These are phyloP conservation scores for Clarireedia paspali DNA, from an alignment of 2,329 filamentous ascomycete species.

Conservation along the genomic window DNA sequence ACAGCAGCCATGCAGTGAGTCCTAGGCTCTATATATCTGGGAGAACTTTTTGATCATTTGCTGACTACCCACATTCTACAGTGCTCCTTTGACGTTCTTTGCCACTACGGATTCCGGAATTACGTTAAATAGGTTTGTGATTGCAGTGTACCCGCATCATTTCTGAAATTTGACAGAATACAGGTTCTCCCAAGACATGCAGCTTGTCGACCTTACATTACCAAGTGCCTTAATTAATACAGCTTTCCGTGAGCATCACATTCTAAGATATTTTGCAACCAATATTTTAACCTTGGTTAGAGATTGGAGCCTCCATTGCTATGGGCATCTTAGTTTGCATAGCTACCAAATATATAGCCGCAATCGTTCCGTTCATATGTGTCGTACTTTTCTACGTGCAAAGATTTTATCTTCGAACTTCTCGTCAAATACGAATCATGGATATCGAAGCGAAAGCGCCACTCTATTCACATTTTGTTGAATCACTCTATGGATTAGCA, in stretches of 20 bases:
- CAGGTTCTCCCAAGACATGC: constrained; percentile 4
- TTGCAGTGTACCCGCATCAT: not conserved
- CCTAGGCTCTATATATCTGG: not conserved
- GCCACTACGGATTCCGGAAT: constrained; percentile 16
- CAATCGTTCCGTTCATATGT: not conserved
- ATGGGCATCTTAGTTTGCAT: not conserved
- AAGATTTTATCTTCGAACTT: constrained; percentile 38
- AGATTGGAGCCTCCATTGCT: constrained; percentile 30
- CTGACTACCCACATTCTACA: not conserved
- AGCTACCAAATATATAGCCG: not conserved
- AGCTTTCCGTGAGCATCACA: constrained; percentile 17
- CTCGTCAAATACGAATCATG: constrained; percentile 38
- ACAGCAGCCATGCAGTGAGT: constrained; percentile 32
- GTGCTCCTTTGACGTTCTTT: constrained; percentile 32
- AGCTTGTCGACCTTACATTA: not conserved
- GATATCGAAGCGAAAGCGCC: constrained; percentile 37
- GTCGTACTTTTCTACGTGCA: constrained; percentile 22
- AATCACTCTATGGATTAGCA: constrained; percentile 35
- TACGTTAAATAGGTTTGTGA: constrained; percentile 18
- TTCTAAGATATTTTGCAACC: too few species aligned
- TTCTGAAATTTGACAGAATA: not conserved
- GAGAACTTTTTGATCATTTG: not conserved
- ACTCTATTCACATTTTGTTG: constrained; percentile 37
- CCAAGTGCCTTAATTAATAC: constrained; percentile 8
- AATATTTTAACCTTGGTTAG: constrained; percentile 31